These are phyloP conservation scores for Cryptosporidium parvum DNA, from an alignment of 169 alveolate species.

Conservation along the genomic window DNA sequence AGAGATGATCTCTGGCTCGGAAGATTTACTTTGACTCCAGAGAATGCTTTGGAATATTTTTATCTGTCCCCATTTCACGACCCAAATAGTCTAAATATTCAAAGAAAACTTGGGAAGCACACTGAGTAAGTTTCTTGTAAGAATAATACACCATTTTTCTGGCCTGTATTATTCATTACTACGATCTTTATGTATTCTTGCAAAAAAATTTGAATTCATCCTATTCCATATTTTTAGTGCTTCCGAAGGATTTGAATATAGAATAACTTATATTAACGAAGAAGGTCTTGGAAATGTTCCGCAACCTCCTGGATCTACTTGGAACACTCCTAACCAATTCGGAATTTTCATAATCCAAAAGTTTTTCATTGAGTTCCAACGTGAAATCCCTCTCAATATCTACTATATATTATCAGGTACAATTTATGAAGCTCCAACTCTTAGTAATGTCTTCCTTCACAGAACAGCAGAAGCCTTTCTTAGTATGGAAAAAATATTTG, in stretches of 20 bases:
- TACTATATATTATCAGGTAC: conserved; percentile 69
- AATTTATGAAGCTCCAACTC: conserved; percentile 68
- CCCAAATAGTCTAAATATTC: conserved; percentile 62
- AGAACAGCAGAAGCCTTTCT: conserved; percentile 64
- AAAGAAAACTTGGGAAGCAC: conserved; percentile 37
- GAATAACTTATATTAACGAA: conserved; percentile 48
- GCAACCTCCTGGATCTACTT: conserved; percentile 72
- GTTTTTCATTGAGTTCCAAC: conserved; percentile 54
- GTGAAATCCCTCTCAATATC: conserved; percentile 61
- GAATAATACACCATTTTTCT: background rate
- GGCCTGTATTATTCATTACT: background rate
- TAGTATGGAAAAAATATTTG: conserved; percentile 51
- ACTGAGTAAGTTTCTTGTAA: conserved; percentile 24
- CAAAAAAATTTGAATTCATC: background rate
- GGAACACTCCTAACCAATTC: conserved; percentile 71
- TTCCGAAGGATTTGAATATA: conserved; percentile 60
- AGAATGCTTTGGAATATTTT: conserved; percentile 49
- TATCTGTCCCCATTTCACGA: conserved; percentile 66
- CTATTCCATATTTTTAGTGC: background rate
- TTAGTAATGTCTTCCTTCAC: conserved; percentile 60
- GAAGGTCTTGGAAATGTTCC: conserved; percentile 62
- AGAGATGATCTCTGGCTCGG: conserved; percentile 73
- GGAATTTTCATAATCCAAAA: conserved; percentile 68
- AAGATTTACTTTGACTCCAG: conserved; percentile 51
- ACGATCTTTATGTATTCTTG: background rate